Percentiles rank a stretch among this genome's conserved stretches.
Conservation (phyloP, 306 rosid genomes). For the Herpetospermum pedunculosum region DNA sequence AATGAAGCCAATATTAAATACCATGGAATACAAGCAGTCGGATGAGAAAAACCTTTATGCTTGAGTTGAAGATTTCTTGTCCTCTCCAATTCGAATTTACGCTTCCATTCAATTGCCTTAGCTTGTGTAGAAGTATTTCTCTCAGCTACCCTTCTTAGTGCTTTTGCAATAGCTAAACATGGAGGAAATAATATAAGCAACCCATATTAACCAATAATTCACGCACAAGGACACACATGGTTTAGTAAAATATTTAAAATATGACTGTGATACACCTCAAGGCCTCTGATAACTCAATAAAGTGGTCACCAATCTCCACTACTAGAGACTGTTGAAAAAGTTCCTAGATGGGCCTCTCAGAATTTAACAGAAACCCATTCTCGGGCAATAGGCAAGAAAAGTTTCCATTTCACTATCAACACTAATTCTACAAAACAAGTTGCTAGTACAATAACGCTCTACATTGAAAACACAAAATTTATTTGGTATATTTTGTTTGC, state of each 20-base stretch:
- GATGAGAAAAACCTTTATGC: conserved; percentile 33
- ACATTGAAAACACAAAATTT: too few species aligned
- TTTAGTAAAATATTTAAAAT: neutral
- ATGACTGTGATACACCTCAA: conserved; percentile 39
- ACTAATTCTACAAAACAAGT: too few species aligned
- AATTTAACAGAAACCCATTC: conserved; percentile 42
- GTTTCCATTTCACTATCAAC: conserved; percentile 40
- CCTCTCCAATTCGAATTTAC: conserved; percentile 77
- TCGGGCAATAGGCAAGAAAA: conserved; percentile 37
- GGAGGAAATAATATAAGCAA: conserved; percentile 16
- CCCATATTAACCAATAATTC: too few species aligned
- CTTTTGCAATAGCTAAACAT: conserved; percentile 74
- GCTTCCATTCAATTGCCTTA: conserved; percentile 92
- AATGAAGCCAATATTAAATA: too few species aligned
- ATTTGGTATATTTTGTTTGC: too few species aligned
- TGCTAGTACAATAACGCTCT: too few species aligned
- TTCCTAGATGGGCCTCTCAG: conserved; percentile 69
- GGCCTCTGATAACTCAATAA: conserved; percentile 79
- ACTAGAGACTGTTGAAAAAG: conserved; percentile 43
- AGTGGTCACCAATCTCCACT: conserved; percentile 70
- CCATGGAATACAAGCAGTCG: neutral
- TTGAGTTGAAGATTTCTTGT: conserved; percentile 43
- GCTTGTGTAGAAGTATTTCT: conserved; percentile 85
- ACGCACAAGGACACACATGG: too few species aligned
- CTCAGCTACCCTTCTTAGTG: conserved; percentile 73